Base-by-base conservation (phyloP, 1,139 yeast genomes). In the Saccharomyces hybrid region DNA sequence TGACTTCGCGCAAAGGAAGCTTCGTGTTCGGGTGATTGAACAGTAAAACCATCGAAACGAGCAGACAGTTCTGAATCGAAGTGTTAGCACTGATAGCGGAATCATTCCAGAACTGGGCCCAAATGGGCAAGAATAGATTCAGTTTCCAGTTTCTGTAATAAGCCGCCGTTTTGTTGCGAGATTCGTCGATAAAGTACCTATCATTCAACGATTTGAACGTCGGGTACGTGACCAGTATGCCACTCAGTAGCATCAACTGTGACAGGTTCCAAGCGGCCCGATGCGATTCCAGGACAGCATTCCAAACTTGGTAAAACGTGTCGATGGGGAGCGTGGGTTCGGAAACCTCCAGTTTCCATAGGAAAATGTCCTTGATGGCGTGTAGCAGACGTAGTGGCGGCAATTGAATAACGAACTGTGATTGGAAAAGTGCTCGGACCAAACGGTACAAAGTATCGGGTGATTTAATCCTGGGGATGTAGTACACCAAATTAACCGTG, bases 301-400 rank as follows among this genome's bases (percentile, higher is more conserved):
- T 55, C 71, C 70, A 66, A 1, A 60, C 50, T 14, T 47, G 16
- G 53, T 57, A 66, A 51, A 68, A 68, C 12, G 56, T 56, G 7
- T 58, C 49, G 11, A 66, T 32, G 8, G 61, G 31, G 9, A 68
- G 47, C 1, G 54, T 52, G 1, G 71, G 71, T 50, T 67, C 71
- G 11, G 70, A 66, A 2, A 68, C 65, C 48, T 65, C 61, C 26
- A 67, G 54, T 51, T 68, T 68, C 68, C 69, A 66, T 5, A 57
- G 53, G 14, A 64, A 58, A 3, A 67, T 61, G 5, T 62, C 60
- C 48, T 62, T 62, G 0, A 60, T 52, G 52, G 60, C 54, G 29
- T 64, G 64, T 29, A 57, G 58, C 4, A 64, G 34, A 31, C 55
- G 52, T 16, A 58, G 52, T 1, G 61, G 50, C 38, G 64, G 62